Base-by-base conservation (phyloP, 129 eudicot genomes). In the Flaveria brownii region DNA sequence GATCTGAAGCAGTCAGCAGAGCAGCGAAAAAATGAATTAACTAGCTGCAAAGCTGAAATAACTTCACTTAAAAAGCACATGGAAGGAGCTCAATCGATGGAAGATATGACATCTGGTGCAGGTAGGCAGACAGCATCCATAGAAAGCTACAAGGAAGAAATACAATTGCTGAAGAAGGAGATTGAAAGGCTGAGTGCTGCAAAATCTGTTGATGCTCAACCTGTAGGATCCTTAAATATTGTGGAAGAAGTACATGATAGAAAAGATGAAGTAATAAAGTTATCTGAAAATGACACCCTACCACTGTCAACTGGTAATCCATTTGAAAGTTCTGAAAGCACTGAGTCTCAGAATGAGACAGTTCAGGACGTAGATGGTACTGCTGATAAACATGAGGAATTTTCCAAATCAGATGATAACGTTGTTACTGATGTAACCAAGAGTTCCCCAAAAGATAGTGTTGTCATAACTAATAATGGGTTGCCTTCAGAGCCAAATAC, bases 11-110 rank as follows among this genome's bases (percentile, higher is more conserved):
- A 91, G 80, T 82, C 92, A 54, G 57, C 83, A 62, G 95, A 86
- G 25, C 75, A 79, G 52, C 91, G 74, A 82, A 87, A 81, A 76
- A 88, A 86, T 78, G 96, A 91, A 82, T 78, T 94, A 68, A 89
- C 88, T 86, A 91, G 78, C 51, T 94, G 89, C 85, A 88, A 96
- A 77, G 80, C 93, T 72, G 98, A 94, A 84, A 87, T 91, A 83
- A 87, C 89, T 72, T 87, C 97, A 72, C 93, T 94, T 45, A 87
- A 91, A 83, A 84, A 82, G 86, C 89, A 82, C 82, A 83, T 87
- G 47, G 96, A 93, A 83, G 92, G 88, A 63, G 84, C 86, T 75
- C 88, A 55, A 76, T 76, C 87, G 60, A 83, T 86, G 52, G 78
- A 74, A 41, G 54, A 5, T 64, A 30, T 46, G 61, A 18, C 81